Evolutionary conservation across 495 filamentous ascomycete genomes (phyloP), one percentile per base, ranked within the genome.

Genomic region (Baudoinia panamericana): DNA sequence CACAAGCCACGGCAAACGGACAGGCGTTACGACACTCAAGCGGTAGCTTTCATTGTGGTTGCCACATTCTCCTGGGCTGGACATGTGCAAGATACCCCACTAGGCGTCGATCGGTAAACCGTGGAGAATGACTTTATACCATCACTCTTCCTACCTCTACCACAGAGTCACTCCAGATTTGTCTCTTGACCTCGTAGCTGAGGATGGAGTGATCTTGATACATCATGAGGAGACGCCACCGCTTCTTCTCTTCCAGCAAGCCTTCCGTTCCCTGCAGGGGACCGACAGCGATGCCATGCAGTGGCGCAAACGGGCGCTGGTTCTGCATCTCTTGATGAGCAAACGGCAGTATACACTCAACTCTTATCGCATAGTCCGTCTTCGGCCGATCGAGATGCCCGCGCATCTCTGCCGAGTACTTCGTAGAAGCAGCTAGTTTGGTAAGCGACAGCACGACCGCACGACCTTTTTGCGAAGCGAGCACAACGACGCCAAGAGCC

Each of bases 181-280:
- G 23, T 23, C 49, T 36, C 16, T 59, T 56, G 18, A 95, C 61
- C 53, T 93, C 82, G 60, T 95, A 96, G 53, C 71, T 82, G 56
- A 93, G 60, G 12, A 95, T 69, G 0, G 73, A 73, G 46, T 84
- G 77, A 58, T 93, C 74, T 48, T 66, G 64, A 60, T 80, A 96
- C 21, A 76, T 70, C 50, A 94, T 59, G 43, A 94, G 61, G 27
- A 96, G 49, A 20, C 88, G 63, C 59, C 81, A 92, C 30, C 70
- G 61, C 54, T 61, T 60, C 18, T 57, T 42, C 22, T 50, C 36
- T 13, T 34, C 23, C 56, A 58, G 45, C 59, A 59, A 50, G 61
- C 59, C 63, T 59, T 66, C 39, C 30, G 45, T 46, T 4, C 78
- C 78, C 52, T 78, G 78, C 28, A 82, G 63, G 0, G 79, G 79